These are phyloP conservation scores for Piloderma croceum DNA, from an alignment of 768 basidiomycete genomes.

Conservation along the genomic window DNA sequence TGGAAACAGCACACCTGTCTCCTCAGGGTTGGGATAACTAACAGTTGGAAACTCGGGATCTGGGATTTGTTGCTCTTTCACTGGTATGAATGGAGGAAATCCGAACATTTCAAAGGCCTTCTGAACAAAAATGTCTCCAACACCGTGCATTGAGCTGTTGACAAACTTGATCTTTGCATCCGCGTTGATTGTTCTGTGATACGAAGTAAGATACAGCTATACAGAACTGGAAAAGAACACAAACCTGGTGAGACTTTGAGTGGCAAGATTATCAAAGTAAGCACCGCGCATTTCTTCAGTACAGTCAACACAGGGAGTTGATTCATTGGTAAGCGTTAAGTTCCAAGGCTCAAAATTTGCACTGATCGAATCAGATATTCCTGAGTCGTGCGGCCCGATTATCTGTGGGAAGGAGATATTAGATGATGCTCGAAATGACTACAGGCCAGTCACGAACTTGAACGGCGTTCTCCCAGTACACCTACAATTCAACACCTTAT, in stretches of 20 bases:
- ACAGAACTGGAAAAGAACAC: background rate
- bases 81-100: slow-evolving; percentile 54
- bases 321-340: slow-evolving; percentile 25
- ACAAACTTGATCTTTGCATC: slow-evolving; percentile 52
- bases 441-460: slow-evolving; percentile 44
- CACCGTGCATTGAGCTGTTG: slow-evolving; percentile 90
- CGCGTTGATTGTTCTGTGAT: slow-evolving; percentile 32
- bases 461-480: slow-evolving; percentile 86
- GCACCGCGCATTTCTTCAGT: slow-evolving; percentile 53
- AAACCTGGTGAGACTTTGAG: slow-evolving; percentile 19
- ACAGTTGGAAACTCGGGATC: slow-evolving; percentile 87
- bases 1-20: slow-evolving; percentile 73
- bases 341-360: slow-evolving; percentile 49
- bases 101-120: slow-evolving; percentile 55
- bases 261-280: slow-evolving; percentile 47
- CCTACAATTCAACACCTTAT: slow-evolving; percentile 35
- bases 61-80: slow-evolving; percentile 61
- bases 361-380: slow-evolving; percentile 64
- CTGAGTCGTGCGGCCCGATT: slow-evolving; percentile 75
- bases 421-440: background rate
- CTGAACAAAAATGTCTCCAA: slow-evolving; percentile 60
- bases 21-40: slow-evolving; percentile 84
- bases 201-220: slow-evolving; percentile 14
- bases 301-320: slow-evolving; percentile 45
- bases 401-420: slow-evolving; percentile 44